Conservation (phyloP, 2,329 filamentous ascomycete genomes). For the Lecanicillium sp. region DNA sequence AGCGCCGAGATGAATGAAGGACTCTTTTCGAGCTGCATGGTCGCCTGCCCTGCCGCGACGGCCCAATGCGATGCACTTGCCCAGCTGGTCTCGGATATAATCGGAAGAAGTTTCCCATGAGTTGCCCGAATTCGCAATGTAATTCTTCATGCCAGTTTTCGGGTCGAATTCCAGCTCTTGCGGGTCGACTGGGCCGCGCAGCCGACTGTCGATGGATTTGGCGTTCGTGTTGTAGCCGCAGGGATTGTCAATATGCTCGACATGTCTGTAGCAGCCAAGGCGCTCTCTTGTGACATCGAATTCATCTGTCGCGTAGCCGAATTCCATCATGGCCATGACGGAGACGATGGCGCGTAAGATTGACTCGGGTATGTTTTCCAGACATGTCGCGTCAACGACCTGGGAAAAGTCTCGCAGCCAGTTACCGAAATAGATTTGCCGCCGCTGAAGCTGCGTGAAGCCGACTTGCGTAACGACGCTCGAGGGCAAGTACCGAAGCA, state of each 20-base stretch:
- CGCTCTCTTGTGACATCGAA: constrained; percentile 75
- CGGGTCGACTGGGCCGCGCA: constrained; percentile 66
- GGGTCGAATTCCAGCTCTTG: constrained; percentile 68
- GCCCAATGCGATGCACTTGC: constrained; percentile 64
- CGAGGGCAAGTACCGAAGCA: constrained; percentile 30
- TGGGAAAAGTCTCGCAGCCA: constrained; percentile 69
- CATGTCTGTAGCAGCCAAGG: constrained; percentile 69
- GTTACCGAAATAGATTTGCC: constrained; percentile 32
- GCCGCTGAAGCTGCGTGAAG: constrained; percentile 33
- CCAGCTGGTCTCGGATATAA: constrained; percentile 66
- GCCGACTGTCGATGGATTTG: constrained; percentile 67
- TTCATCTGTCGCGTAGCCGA: constrained; percentile 67
- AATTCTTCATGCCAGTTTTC: constrained; percentile 87
- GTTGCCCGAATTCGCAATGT: constrained; percentile 72
- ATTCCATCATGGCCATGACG: constrained; percentile 26
- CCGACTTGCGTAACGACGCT: constrained; percentile 32
- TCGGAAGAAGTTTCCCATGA: constrained; percentile 81
- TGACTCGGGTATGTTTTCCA: constrained; percentile 25
- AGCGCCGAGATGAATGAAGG: constrained; percentile 63
- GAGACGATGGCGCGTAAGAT: constrained; percentile 25
- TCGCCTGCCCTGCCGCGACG: constrained; percentile 61
- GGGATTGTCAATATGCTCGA: constrained; percentile 66
- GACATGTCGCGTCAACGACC: constrained; percentile 57
- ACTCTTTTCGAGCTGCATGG: constrained; percentile 51
- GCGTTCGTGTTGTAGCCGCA: constrained; percentile 70